Base-by-base conservation (phyloP, 208 protist genomes). In the Angomonas ambiguus region DNA sequence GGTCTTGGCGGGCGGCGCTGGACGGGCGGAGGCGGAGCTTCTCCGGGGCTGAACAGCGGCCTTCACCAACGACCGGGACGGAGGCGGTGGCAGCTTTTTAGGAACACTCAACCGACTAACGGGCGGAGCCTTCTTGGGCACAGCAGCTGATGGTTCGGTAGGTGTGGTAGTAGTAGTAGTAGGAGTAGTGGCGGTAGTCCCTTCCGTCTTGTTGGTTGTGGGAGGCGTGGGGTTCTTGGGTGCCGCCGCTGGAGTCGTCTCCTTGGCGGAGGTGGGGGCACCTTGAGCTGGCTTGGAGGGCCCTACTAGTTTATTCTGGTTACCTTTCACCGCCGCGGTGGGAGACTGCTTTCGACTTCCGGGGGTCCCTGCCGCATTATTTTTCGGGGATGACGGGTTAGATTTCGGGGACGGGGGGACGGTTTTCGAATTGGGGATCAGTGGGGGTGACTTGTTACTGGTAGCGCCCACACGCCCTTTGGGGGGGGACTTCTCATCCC, bases 151-250 rank as follows among this genome's bases (percentile, higher is more conserved):
- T n/a, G n/a, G n/a, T n/a, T n/a, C n/a, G n/a, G n/a, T n/a, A n/a
- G n/a, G n/a, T n/a, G n/a, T n/a, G n/a, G n/a, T n/a, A n/a, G n/a
- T 48, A 48, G 41, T 48, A 48, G 41, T 48, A 48, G 41, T 48
- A 48, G 41, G 41, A 48, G 41, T 48, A 48, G 41, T 48, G 18
- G 41, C 18, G 41, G 41, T 48, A 18, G 41, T 48, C 4, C 35
- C 13, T 18, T 41, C 35, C 35, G 35, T 41, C 35, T 41, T 5
- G 35, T 41, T 5, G 35, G 35, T 13, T 5, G 35, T 13, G 35
- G 35, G 35, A 13, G 35, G 35, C 5, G 35, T 18, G 13, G 35
- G 35, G 35, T 5, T 41, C 35, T 41, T 41, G 35, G 35, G 35
- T 13, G 35, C 35, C 35, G 35, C 35, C 35, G 35, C 35, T 41